Evolutionary conservation across 2,329 filamentous ascomycete species (phyloP).

Genomic region (Fusarium aywerte): DNA sequence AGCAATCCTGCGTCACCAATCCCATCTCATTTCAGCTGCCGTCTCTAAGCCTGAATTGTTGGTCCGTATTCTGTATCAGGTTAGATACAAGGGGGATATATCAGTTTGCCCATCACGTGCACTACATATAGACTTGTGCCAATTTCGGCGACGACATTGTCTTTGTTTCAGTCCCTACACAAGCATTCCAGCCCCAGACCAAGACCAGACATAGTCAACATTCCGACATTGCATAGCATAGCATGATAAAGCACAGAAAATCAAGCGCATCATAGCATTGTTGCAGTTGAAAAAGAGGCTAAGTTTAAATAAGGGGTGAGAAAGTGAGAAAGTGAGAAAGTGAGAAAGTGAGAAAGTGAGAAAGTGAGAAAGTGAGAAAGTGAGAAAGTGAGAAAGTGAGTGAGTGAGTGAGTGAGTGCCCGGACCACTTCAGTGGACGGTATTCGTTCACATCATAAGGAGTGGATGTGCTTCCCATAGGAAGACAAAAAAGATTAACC

Average conservation of each 20-base stretch:
- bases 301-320: conserved; percentile 35
- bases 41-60: conserved; percentile 20
- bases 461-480: conserved; percentile 14
- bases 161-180: conserved; percentile 51
- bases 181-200: conserved; percentile 49
- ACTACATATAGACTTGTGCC: conserved; percentile 24
- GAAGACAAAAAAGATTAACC: conserved; percentile 25
- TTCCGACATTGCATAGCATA: conserved; percentile 45
- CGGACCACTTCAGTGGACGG: conserved; percentile 33
- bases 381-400: not conserved
- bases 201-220: conserved; percentile 32
- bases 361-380: no score
- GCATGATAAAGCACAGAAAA: conserved; percentile 15
- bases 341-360: no score
- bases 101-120: conserved; percentile 44
- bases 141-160: conserved; percentile 47
- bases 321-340: conserved; percentile 11
- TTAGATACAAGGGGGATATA: conserved; percentile 4
- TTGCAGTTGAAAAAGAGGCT: conserved; percentile 49
- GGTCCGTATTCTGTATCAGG: conserved; percentile 12
- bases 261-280: conserved; percentile 44
- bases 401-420: conserved; percentile 22
- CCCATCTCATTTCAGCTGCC: conserved; percentile 28
- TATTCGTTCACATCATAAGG: conserved; percentile 25
- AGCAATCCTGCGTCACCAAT: conserved; percentile 17